Conservation (phyloP, 106 monocot species). For the Apostasia ramifera region DNA sequence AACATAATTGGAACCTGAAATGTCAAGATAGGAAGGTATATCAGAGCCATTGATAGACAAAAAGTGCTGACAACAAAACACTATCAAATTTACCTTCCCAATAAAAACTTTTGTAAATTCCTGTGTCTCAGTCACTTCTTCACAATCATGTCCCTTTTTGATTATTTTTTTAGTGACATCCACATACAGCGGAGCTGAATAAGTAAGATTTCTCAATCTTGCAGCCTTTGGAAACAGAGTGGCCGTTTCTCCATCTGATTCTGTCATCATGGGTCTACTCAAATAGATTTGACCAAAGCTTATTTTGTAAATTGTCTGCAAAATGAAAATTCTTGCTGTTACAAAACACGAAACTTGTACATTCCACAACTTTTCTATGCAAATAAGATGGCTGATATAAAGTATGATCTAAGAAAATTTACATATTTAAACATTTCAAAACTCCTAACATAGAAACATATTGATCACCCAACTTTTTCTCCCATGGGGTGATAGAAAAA, state of each 20-base stretch:
- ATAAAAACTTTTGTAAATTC: slow-evolving; percentile 95
- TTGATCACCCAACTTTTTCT: too few relatives aligned
- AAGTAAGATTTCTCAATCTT: slow-evolving; percentile 82
- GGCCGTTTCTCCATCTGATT: slow-evolving; percentile 91
- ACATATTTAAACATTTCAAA: too few relatives aligned
- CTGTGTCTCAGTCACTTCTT: slow-evolving; percentile 83
- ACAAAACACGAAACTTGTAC: neutral
- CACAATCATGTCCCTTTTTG: slow-evolving; percentile 94
- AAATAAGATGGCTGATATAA: too few relatives aligned
- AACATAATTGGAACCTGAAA: slow-evolving; percentile 90
- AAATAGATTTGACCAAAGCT: slow-evolving; percentile 94
- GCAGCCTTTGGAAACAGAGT: slow-evolving; percentile 93
- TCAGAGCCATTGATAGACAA: neutral
- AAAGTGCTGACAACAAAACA: neutral
- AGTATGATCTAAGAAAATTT: too few relatives aligned
- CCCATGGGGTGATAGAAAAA: neutral
- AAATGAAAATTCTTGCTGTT: neutral
- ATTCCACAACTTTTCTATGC: neutral
- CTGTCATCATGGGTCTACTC: slow-evolving; percentile 97
- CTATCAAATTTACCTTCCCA: slow-evolving; percentile 56
- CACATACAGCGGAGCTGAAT: slow-evolving; percentile 88
- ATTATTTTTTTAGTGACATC: slow-evolving; percentile 84
- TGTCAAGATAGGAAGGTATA: neutral
- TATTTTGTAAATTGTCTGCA: slow-evolving; percentile 93
- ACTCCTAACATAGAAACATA: too few relatives aligned